phyloP scores from a whole-genome alignment of 2,329 filamentous ascomycete species.

The Orbilia quercus region DNA sequence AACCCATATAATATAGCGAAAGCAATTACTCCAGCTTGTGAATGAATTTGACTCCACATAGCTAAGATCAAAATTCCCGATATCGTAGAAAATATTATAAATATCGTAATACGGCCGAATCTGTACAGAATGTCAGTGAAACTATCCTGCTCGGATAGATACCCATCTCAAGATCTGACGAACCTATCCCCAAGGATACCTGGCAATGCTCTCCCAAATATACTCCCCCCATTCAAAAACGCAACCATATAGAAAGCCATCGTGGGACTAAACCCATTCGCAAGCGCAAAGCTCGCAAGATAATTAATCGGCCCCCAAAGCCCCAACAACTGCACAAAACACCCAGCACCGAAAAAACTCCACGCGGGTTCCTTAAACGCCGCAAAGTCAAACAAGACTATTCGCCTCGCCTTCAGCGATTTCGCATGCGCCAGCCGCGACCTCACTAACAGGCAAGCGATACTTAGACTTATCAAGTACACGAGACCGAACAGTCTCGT shows the following conservation, averaged over 20 bases:
- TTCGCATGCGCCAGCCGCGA: slow-evolving; percentile 46
- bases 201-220: slow-evolving; percentile 47
- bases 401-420: slow-evolving; percentile 40
- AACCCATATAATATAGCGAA: slow-evolving; percentile 51
- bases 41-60: slow-evolving; percentile 53
- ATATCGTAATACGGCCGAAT: slow-evolving; percentile 51
- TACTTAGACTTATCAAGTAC: slow-evolving; percentile 29
- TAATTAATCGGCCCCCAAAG: slow-evolving; percentile 54
- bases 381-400: slow-evolving; percentile 51
- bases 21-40: slow-evolving; percentile 41
- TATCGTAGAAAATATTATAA: slow-evolving; percentile 46
- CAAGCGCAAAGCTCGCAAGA: slow-evolving; percentile 53
- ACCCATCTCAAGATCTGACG: not conserved
- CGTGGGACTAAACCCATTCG: slow-evolving; percentile 41
- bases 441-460: slow-evolving; percentile 43
- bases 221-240: slow-evolving; percentile 52
- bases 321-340: slow-evolving; percentile 49
- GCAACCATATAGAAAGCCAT: slow-evolving; percentile 56
- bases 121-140: not conserved
- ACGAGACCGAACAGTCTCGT: slow-evolving; percentile 45
- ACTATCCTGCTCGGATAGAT: too few relatives aligned
- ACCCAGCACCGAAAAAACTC: slow-evolving; percentile 51
- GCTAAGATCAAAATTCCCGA: slow-evolving; percentile 46
- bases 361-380: slow-evolving; percentile 54
- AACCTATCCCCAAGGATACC: slow-evolving; percentile 48